Conservation (phyloP, 495 filamentous ascomycete species). For the Entonaema liquescens region DNA sequence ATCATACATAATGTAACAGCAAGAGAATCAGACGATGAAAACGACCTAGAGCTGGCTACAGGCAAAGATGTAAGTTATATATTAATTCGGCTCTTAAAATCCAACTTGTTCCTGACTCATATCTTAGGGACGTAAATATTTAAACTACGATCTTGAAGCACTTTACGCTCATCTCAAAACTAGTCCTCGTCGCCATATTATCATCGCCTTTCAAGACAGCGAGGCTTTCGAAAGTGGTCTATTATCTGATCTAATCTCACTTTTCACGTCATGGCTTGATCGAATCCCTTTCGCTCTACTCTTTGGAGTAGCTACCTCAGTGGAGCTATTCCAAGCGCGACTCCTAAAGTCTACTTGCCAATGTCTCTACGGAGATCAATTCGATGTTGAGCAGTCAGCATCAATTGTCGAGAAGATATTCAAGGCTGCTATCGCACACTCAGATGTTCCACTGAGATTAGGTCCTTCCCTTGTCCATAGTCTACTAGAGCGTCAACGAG, state of each 20-base stretch:
- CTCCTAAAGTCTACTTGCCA: slow-evolving; percentile 78
- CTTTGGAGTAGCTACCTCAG: slow-evolving; percentile 89
- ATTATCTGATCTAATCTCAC: slow-evolving; percentile 76
- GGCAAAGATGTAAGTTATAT: slow-evolving; percentile 61
- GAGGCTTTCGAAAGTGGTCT: slow-evolving; percentile 89
- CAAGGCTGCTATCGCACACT: slow-evolving; percentile 67
- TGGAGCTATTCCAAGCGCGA: slow-evolving; percentile 86
- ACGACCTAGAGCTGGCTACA: slow-evolving; percentile 54
- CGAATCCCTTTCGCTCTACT: slow-evolving; percentile 90
- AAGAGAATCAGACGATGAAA: slow-evolving; percentile 56
- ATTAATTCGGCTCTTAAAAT: not conserved
- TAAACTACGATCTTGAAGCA: slow-evolving; percentile 93
- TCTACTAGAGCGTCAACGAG: slow-evolving; percentile 79
- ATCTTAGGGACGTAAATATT: slow-evolving; percentile 70
- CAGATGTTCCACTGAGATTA: slow-evolving; percentile 66
- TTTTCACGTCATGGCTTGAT: slow-evolving; percentile 88
- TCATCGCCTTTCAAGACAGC: slow-evolving; percentile 86
- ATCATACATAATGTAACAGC: slow-evolving; percentile 73
- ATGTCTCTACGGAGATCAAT: slow-evolving; percentile 76
- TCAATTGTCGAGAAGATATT: slow-evolving; percentile 83
- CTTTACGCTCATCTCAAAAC: slow-evolving; percentile 69
- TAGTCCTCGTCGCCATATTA: slow-evolving; percentile 66
- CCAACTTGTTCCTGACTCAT: slow-evolving; percentile 6
- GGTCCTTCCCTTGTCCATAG: slow-evolving; percentile 69
- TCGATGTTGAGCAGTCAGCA: slow-evolving; percentile 81